Base-by-base conservation (phyloP, 1,139 yeast genomes). In the Taiozyma sp. region DNA sequence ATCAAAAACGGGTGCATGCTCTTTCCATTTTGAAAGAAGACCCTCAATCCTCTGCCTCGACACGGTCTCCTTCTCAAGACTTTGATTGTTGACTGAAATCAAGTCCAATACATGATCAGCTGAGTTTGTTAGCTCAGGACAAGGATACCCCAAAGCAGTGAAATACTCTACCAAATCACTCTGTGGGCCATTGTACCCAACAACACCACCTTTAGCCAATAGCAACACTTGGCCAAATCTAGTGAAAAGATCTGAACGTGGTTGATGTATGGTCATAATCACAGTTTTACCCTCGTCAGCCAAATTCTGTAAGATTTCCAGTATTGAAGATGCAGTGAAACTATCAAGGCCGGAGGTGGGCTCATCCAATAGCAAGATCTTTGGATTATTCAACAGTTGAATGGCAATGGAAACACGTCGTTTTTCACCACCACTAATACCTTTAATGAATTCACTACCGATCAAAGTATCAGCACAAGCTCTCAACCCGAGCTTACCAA, bases 341-440 rank as follows among this genome's bases (percentile, higher is more conserved):
- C 93, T 81, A 65, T 90, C 96, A 27, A 90, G 72, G 0, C 97
- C 96, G 1, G 96, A 87, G 0, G 96, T 89, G 1, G 96, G 96
- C 60, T 90, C 97, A 68, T 90, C 97, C 28, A 89, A 70, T 49
- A 89, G 75, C 45, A 90, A 67, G 32, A 89, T 76, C 53, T 84
- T 84, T 0, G 96, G 96, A 51, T 81, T 80, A 50, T 84, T 83
- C 38, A 89, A 70, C 38, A 89, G 70, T 64, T 89, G 96, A 43
- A 86, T 79, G 1, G 93, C 93, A 65, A 89, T 88, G 0, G 93
- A 83, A 1, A 89, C 88, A 57, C 96, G 76, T 61, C 96, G 72
- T 61, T 86, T 87, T 62, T 89, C 96, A 51, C 96, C 96, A 13
- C 96, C 96, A 32, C 93, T 84, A 8, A 89, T 78, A 4, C 96